Evolutionary conservation across 139 green algal species (phyloP), one percentile per base, ranked within the genome.

Genomic region (Chlorella vulgaris): DNA sequence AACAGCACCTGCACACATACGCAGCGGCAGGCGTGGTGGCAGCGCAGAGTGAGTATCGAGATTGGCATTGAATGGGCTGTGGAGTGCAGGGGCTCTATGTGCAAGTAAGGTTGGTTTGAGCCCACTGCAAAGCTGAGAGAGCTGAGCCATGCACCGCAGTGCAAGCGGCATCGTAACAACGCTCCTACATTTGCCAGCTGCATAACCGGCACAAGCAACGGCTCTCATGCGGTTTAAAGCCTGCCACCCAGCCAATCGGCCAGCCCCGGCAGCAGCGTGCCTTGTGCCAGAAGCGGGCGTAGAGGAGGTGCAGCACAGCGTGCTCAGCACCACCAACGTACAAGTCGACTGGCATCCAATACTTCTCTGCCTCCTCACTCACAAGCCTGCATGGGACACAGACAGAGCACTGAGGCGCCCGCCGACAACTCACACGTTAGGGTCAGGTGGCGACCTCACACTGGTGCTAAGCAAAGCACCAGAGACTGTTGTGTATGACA

Each of bases 321-420:
- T 99, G 97, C 90, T 99, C 97, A 15, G 97, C 95, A 6, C 97
- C 97, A 4, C 96, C 97, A n/a, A 99, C 95, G 83, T 99, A 99
- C 80, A 99, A 81, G 88, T 99, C 97, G 66, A 99, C 97, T 1
- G 95, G 96, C 93, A 98, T 97, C 96, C 94, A 98, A 89, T 97
- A 98, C 84, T 93, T 92, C 86, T 99, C 97, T 61, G 91, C 86
- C 39, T 94, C 91, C 15, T 89, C 88, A 80, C 97, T 93, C 21
- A 99, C 87, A 42, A 97, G 84, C 31, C 68, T 82, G 73, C 40
- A 39, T n/a, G 24, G 1, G 29, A 15, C 21, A 35, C 6, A 31
- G 29, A 26, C 24, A 18, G 18, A 39, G 38, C 35, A n/a, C 24
- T 33, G 43, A 40, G 22, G 19, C n/a, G n/a, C n/a, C n/a, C n/a